A percentile compares a stretch with the other conserved stretches of the same genome.
Conservation (phyloP, 2,329 filamentous ascomycete species). For the Blastomyces silverae region DNA sequence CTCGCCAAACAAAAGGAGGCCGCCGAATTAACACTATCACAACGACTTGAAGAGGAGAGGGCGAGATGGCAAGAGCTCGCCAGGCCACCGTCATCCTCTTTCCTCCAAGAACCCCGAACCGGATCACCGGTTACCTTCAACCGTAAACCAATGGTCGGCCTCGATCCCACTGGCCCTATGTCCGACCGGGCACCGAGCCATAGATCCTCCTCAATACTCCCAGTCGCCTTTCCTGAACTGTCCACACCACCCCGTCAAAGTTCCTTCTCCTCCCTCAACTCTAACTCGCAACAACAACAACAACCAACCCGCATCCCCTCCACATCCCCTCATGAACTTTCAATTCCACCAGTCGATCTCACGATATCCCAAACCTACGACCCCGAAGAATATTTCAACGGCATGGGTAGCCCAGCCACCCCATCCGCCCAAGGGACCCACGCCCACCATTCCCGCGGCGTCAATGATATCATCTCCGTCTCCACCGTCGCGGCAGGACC, state of each 20-base stretch:
- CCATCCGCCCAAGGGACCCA: constrained; percentile 37
- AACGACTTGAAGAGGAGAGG: constrained; percentile 59
- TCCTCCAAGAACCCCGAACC: constrained; percentile 34
- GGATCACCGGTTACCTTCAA: constrained; percentile 40
- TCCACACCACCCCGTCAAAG: constrained; percentile 43
- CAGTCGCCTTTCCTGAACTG: constrained; percentile 33
- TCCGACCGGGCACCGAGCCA: constrained; percentile 36
- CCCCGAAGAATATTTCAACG: constrained; percentile 41
- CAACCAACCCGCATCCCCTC: constrained; percentile 31
- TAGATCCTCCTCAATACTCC: constrained; percentile 38
- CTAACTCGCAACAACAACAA: constrained; percentile 26
- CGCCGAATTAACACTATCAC: constrained; percentile 51
- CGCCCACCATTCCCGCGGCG: constrained; percentile 48
- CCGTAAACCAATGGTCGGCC: constrained; percentile 35
- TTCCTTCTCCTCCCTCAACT: constrained; percentile 37
- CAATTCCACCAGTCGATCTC: constrained; percentile 35
- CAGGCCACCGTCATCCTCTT: constrained; percentile 30
- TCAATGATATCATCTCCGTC: constrained; percentile 79
- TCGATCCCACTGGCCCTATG: constrained; percentile 31
- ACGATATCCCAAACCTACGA: constrained; percentile 47
- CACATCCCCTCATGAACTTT: constrained; percentile 25
- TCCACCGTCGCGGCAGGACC: constrained; percentile 87
- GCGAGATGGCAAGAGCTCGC: constrained; percentile 51
- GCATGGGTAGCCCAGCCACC: constrained; percentile 30
- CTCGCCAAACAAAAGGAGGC: constrained; percentile 54